Percentiles rank a stretch among this genome's conserved stretches.
phyloP scores from a whole-genome alignment of 352 stramenopile species.

The Pythium aquatile region DNA sequence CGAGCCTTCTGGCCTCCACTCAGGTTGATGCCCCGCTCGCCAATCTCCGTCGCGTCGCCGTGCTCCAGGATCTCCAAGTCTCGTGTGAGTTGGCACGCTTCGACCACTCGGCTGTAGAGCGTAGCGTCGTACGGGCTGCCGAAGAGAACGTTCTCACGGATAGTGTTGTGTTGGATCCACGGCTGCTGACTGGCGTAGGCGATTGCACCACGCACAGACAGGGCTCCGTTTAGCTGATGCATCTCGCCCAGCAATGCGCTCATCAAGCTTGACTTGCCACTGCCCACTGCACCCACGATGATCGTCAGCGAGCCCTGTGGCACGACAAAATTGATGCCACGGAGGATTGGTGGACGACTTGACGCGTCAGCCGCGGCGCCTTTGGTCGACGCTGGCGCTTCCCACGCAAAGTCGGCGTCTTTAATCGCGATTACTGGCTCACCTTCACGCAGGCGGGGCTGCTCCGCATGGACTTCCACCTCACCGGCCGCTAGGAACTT shows the following conservation, averaged over 20 bases:
- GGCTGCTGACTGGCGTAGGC: slow-evolving; percentile 45
- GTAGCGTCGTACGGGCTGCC: slow-evolving; percentile 29
- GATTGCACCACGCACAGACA: slow-evolving; percentile 14
- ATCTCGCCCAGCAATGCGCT: slow-evolving; percentile 49
- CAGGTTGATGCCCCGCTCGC: slow-evolving; percentile 94
- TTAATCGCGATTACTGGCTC: slow-evolving; percentile 16
- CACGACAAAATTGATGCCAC: slow-evolving; percentile 46
- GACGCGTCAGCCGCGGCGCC: not conserved
- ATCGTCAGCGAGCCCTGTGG: slow-evolving; percentile 47
- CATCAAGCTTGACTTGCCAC: slow-evolving; percentile 56
- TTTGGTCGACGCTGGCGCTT: not conserved
- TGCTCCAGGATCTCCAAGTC: slow-evolving; percentile 84
- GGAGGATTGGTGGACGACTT: slow-evolving; percentile 1
- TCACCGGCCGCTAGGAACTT: slow-evolving; percentile 37
- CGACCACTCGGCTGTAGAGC: slow-evolving; percentile 48
- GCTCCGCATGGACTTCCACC: slow-evolving; percentile 20
- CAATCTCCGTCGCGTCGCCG: slow-evolving; percentile 93
- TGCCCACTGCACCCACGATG: slow-evolving; percentile 53
- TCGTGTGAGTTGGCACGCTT: slow-evolving; percentile 72
- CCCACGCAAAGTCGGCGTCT: not conserved
- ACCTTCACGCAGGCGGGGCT: slow-evolving; percentile 7
- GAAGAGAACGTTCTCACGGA: slow-evolving; percentile 64
- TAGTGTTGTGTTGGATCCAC: slow-evolving; percentile 50
- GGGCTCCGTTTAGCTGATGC: slow-evolving; percentile 10
- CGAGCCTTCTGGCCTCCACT: slow-evolving; percentile 91